phyloP scores from a whole-genome alignment of 2,329 filamentous ascomycete species.

The Dryadomyces quercivorus region DNA sequence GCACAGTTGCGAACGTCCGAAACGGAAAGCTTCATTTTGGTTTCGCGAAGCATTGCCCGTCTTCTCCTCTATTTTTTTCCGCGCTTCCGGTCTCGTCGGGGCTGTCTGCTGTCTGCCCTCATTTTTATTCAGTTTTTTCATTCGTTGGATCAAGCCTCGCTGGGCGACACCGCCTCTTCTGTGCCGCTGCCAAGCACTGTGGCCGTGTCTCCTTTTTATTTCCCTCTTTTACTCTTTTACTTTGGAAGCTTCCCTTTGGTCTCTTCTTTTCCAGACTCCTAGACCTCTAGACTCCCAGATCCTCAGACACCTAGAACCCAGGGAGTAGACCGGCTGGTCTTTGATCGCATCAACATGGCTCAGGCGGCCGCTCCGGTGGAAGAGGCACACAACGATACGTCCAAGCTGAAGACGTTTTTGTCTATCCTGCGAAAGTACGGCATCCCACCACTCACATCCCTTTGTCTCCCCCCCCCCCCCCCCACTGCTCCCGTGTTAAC shows the following conservation, averaged over 20 bases:
- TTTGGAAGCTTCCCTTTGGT: not conserved
- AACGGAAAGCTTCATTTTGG: not conserved
- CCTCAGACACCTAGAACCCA: not conserved
- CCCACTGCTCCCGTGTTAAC: not conserved
- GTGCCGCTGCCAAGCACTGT: not conserved
- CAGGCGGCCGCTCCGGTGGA: conserved; percentile 22
- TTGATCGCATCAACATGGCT: conserved; percentile 7
- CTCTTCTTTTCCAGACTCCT: not conserved
- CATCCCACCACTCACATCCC: not conserved
- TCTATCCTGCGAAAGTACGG: conserved; percentile 76
- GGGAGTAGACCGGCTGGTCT: not conserved
- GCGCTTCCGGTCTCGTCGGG: too few species aligned
- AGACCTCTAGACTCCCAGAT: not conserved
- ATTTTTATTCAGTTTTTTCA: not conserved
- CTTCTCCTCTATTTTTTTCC: not conserved
- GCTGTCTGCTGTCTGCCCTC: not conserved
- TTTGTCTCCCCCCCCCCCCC: not conserved
- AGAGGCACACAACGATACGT: conserved; percentile 58
- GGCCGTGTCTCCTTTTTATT: not conserved
- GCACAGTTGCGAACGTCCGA: not conserved
- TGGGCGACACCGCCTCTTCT: conserved; percentile 4
- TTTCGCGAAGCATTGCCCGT: not conserved
- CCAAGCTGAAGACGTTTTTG: conserved; percentile 81
- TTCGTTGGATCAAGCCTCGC: not conserved
- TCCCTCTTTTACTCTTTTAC: not conserved